phyloP scores from a whole-genome alignment of 345 rosid species.

The Citrus maxima region DNA sequence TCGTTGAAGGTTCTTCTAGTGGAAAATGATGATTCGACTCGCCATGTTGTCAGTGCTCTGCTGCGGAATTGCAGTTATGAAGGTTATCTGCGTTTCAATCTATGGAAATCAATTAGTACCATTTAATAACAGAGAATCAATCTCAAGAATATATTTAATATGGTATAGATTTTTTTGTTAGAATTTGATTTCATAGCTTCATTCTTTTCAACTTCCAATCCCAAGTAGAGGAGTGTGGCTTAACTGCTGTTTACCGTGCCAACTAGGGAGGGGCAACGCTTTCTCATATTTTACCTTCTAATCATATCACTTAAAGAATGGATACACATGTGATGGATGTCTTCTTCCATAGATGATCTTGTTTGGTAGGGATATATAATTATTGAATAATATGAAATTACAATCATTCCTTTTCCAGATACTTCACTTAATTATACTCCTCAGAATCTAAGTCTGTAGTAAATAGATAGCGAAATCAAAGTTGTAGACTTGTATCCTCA shows the following conservation, averaged over 20 bases:
- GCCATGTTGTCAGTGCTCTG: constrained; percentile 68
- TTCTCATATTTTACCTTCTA: background rate
- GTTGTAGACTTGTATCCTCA: background rate
- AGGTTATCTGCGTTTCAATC: constrained; percentile 33
- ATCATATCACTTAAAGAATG: background rate
- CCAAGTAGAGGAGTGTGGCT: background rate
- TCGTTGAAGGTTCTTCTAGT: constrained; percentile 80
- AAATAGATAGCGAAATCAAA: background rate
- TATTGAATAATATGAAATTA: background rate
- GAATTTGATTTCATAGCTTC: background rate
- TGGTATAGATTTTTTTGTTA: background rate
- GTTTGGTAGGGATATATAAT: background rate
- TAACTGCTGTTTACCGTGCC: background rate
- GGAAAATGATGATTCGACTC: constrained; percentile 75
- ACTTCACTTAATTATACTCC: background rate
- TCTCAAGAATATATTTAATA: background rate
- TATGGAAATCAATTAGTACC: background rate
- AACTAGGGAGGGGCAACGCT: background rate
- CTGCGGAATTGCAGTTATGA: constrained; percentile 81
- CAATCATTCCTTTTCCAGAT: background rate
- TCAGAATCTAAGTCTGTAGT: background rate
- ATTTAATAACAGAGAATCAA: background rate
- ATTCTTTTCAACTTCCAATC: background rate
- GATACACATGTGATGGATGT: background rate
- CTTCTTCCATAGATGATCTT: background rate